phyloP scores from a whole-genome alignment of 148 eudicot genomes.

The Camellia sinensis region DNA sequence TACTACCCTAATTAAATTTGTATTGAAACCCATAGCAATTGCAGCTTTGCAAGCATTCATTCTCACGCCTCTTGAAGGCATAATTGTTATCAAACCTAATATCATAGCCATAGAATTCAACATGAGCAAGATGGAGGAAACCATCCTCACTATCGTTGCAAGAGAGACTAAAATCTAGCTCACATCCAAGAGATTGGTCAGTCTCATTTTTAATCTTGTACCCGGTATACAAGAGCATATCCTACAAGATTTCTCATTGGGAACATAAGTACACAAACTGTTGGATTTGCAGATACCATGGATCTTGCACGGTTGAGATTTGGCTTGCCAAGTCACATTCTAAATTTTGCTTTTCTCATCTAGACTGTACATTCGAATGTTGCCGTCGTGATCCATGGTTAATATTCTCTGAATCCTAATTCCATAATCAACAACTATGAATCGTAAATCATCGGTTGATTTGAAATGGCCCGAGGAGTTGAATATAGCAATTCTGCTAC shows the following conservation, averaged over 20 bases:
- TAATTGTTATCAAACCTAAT: not conserved
- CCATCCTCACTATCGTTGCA: not conserved
- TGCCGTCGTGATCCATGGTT: not conserved
- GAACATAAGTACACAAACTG: not conserved
- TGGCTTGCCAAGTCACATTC: not conserved
- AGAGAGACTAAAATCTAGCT: slow-evolving; percentile 21
- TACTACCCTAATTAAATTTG: not conserved
- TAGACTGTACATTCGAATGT: not conserved
- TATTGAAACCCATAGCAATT: slow-evolving; percentile 33
- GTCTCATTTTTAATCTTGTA: slow-evolving; percentile 16
- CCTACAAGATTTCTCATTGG: not conserved
- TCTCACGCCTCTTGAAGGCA: slow-evolving; percentile 21
- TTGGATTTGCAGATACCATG: not conserved
- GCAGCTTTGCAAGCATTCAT: slow-evolving; percentile 18
- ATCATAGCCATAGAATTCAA: slow-evolving; percentile 31
- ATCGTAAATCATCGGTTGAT: not conserved
- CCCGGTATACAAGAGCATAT: not conserved
- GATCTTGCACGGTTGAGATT: not conserved
- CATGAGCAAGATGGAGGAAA: slow-evolving; percentile 21
- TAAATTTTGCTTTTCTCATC: not conserved
- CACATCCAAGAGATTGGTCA: slow-evolving; percentile 42
- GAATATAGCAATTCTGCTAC: slow-evolving; percentile 28
- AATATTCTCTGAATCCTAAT: not conserved
- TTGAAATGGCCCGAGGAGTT: slow-evolving; percentile 26
- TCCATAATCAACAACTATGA: not conserved